phyloP scores from a whole-genome alignment of 1,139 yeast species.

The Suhomyces atakaporum region DNA sequence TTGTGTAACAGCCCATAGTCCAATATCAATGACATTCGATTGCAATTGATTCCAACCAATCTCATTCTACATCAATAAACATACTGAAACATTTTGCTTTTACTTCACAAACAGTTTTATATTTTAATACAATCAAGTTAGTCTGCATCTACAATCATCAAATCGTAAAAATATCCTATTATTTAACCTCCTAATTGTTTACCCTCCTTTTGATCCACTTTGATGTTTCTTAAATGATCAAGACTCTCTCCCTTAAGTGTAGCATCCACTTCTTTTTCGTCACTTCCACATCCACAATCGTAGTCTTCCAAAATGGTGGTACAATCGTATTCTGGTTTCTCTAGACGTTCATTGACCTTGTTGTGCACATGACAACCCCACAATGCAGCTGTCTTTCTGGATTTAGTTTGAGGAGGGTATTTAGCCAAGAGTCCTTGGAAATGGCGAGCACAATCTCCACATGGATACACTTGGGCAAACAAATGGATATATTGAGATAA shows the following conservation, averaged over 20 bases:
- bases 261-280: slow-evolving; percentile 49
- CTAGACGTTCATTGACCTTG: slow-evolving; percentile 70
- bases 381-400: slow-evolving; percentile 79
- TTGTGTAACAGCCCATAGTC: no score
- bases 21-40: no score
- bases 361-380: slow-evolving; percentile 99
- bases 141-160: no score
- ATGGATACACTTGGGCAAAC: slow-evolving; percentile 82
- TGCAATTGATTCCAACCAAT: background rate
- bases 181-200: slow-evolving; percentile 39
- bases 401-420: slow-evolving; percentile 82
- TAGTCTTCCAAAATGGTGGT: slow-evolving; percentile 81
- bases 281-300: slow-evolving; percentile 94
- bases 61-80: background rate
- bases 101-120: no score
- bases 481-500: slow-evolving; percentile 53
- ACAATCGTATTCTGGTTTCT: slow-evolving; percentile 79
- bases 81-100: no score
- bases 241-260: slow-evolving; percentile 41
- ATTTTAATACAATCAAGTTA: no score
- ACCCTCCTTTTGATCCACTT: slow-evolving; percentile 39
- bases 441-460: slow-evolving; percentile 95
- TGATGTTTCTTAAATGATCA: slow-evolving; percentile 42
- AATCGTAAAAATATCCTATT: background rate
- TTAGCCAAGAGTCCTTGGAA: slow-evolving; percentile 67